phyloP scores from a whole-genome alignment of 2,329 filamentous ascomycete genomes.

The Aureobasidium mangrovei region DNA sequence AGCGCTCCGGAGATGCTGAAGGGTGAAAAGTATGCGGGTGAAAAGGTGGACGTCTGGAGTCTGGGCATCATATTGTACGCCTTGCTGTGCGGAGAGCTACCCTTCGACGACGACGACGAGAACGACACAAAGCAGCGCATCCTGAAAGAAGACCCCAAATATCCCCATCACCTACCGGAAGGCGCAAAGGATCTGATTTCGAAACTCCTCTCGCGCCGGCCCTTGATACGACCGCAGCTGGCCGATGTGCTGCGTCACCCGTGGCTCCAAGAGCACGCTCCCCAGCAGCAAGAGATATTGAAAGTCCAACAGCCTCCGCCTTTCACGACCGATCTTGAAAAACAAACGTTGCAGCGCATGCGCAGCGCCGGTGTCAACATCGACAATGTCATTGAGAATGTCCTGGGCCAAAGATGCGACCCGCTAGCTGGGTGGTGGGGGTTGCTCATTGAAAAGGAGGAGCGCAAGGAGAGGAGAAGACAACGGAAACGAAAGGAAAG shows the following conservation, averaged over 20 bases:
- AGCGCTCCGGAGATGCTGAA: conserved; percentile 98
- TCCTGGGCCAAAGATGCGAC: conserved; percentile 82
- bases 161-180: conserved; percentile 67
- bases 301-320: conserved; percentile 71
- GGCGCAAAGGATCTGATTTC: conserved; percentile 72
- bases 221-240: conserved; percentile 69
- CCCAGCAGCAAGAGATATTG: conserved; percentile 80
- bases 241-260: conserved; percentile 80
- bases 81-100: conserved; percentile 73
- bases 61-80: conserved; percentile 79
- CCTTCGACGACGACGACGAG: conserved; percentile 96
- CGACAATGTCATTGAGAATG: conserved; percentile 88
- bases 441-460: conserved; percentile 85
- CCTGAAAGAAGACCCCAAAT: conserved; percentile 74
- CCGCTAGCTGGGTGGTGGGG: conserved; percentile 93
- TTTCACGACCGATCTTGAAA: conserved; percentile 80
- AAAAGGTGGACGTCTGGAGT: conserved; percentile 97
- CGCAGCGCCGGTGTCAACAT: conserved; percentile 88
- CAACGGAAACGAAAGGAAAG: conserved; percentile 79
- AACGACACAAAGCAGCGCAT: conserved; percentile 77
- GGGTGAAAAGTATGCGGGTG: conserved; percentile 93
- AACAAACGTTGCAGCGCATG: conserved; percentile 87
- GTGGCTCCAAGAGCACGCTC: conserved; percentile 79
- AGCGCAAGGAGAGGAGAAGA: conserved; percentile 69
- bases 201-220: conserved; percentile 79